phyloP scores from a whole-genome alignment of 441 rosid genomes.

The Gossypium aridum region DNA sequence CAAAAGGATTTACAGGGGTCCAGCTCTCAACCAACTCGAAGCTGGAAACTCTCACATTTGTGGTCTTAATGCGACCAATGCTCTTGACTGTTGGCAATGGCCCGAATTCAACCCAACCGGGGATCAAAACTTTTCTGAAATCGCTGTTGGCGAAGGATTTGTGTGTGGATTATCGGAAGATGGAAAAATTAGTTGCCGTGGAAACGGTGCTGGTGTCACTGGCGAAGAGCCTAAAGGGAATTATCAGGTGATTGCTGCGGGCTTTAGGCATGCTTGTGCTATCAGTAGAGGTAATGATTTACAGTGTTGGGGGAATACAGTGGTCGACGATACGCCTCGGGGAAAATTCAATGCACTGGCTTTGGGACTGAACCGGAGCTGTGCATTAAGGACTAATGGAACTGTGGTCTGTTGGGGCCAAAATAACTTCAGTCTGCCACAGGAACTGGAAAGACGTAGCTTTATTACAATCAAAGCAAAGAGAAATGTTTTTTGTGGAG shows the following conservation, averaged over 20 bases:
- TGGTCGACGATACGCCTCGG: constrained; percentile 6
- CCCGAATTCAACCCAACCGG: not conserved
- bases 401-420: constrained; percentile 55
- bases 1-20: constrained; percentile 34
- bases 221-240: constrained; percentile 3
- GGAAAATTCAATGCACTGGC: constrained; percentile 39
- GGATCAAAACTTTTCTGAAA: constrained; percentile 10
- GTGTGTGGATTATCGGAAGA: constrained; percentile 38
- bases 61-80: constrained; percentile 32
- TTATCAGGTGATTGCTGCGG: constrained; percentile 38
- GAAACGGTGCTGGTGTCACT: not conserved
- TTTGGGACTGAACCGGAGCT: constrained; percentile 41
- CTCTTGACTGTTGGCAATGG: constrained; percentile 47
- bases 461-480: constrained; percentile 47
- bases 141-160: constrained; percentile 45
- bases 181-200: constrained; percentile 21
- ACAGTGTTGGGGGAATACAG: constrained; percentile 39
- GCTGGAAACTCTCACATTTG: constrained; percentile 39
- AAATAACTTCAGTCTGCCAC: constrained; percentile 36
- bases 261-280: constrained; percentile 47
- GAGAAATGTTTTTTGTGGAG: constrained; percentile 50
- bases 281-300: constrained; percentile 14
- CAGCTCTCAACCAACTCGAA: constrained; percentile 29
- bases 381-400: constrained; percentile 36
- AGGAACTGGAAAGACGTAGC: not conserved